Conservation (phyloP, 2,329 filamentous ascomycete genomes). For the Ophiosphaerella korrae region DNA sequence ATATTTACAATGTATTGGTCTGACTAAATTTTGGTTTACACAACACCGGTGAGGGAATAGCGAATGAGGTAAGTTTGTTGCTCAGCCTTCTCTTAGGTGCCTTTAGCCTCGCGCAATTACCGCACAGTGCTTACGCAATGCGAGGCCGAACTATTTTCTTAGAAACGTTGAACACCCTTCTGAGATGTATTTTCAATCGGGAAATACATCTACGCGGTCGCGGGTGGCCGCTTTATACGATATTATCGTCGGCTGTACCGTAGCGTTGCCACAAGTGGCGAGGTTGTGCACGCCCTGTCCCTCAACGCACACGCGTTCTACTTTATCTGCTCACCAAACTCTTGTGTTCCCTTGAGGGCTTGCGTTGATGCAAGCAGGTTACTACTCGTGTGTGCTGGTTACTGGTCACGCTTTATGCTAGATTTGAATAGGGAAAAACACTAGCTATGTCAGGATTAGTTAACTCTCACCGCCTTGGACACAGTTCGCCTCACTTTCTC, state of each 20-base stretch:
- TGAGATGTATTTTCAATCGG: not conserved
- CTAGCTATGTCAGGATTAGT: slow-evolving; percentile 7
- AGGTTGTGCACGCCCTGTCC: slow-evolving; percentile 1
- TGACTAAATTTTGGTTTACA: slow-evolving; percentile 2
- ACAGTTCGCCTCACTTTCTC: slow-evolving; percentile 25
- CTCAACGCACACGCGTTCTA: slow-evolving; percentile 8
- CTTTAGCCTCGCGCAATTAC: slow-evolving; percentile 17
- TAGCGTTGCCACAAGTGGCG: not conserved
- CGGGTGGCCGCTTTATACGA: not conserved
- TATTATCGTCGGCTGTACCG: not conserved
- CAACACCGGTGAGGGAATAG: slow-evolving; percentile 18
- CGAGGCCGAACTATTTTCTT: not conserved
- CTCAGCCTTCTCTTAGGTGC: slow-evolving; percentile 18
- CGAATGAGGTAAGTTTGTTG: slow-evolving; percentile 11
- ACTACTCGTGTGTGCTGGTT: slow-evolving; percentile 20
- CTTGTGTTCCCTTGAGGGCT: slow-evolving; percentile 11
- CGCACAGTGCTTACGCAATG: slow-evolving; percentile 4
- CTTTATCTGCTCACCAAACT: slow-evolving; percentile 5
- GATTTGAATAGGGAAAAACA: slow-evolving; percentile 6
- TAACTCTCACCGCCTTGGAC: slow-evolving; percentile 8
- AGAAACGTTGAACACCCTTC: not conserved
- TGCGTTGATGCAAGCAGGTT: slow-evolving; percentile 18
- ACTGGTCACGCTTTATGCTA: slow-evolving; percentile 20
- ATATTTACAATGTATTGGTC: slow-evolving; percentile 11
- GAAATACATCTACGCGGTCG: not conserved